Evolutionary conservation across 2,329 filamentous ascomycete genomes (phyloP).

Genomic region (Diaporthe sp.): DNA sequence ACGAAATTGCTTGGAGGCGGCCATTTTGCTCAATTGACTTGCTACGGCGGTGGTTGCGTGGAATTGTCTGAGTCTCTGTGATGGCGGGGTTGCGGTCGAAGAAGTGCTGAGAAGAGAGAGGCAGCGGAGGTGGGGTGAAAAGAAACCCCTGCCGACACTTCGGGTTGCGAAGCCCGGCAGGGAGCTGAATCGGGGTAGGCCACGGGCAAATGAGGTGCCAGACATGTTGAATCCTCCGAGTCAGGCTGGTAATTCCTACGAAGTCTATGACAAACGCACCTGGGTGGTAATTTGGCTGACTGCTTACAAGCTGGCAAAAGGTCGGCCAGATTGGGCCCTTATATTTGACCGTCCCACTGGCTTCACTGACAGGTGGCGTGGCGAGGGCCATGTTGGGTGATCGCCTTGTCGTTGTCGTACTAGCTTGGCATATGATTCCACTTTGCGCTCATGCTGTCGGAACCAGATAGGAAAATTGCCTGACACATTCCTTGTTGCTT

Average conservation of each 20-base stretch:
- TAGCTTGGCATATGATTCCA: slow-evolving; percentile 38
- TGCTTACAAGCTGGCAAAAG: not conserved
- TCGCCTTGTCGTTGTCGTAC: slow-evolving; percentile 16
- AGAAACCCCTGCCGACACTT: slow-evolving; percentile 34
- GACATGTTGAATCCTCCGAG: slow-evolving; percentile 34
- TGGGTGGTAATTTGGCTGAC: slow-evolving; percentile 3
- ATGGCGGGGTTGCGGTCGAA: slow-evolving; percentile 46
- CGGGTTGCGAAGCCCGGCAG: slow-evolving; percentile 30
- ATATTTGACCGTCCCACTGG: not conserved
- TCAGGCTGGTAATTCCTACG: not conserved
- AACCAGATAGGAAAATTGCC: slow-evolving; percentile 30
- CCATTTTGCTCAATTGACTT: slow-evolving; percentile 67
- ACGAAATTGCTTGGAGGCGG: slow-evolving; percentile 82
- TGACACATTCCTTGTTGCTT: slow-evolving; percentile 23
- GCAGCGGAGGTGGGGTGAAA: slow-evolving; percentile 39
- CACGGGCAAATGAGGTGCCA: slow-evolving; percentile 29
- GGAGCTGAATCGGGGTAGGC: slow-evolving; percentile 35
- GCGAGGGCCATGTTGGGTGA: slow-evolving; percentile 30
- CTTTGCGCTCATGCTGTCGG: slow-evolving; percentile 37
- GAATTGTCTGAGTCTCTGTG: slow-evolving; percentile 38
- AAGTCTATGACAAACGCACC: not conserved
- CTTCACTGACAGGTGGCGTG: not conserved
- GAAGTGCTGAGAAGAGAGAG: slow-evolving; percentile 27
- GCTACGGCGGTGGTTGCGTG: slow-evolving; percentile 40
- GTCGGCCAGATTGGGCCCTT: not conserved